Percentiles rank a stretch among this genome's conserved stretches.
Evolutionary conservation across 2,329 filamentous ascomycete species (phyloP).

Genomic region (Alternaria alternata): DNA sequence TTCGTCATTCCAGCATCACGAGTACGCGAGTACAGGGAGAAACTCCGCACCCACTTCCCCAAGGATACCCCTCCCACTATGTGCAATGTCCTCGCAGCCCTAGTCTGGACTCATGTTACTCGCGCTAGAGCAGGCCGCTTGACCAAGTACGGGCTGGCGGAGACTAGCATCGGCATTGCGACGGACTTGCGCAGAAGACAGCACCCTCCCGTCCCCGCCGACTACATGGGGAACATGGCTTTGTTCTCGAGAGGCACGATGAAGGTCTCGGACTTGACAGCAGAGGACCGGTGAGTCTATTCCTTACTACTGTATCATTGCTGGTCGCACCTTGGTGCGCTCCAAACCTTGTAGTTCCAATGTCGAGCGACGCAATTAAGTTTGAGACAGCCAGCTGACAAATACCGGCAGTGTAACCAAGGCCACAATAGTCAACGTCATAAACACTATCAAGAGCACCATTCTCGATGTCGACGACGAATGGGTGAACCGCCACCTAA

Average conservation of each 20-base stretch:
- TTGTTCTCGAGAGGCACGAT: constrained; percentile 40
- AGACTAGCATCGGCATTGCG: constrained; percentile 42
- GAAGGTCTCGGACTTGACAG: constrained; percentile 33
- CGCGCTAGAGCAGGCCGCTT: constrained; percentile 40
- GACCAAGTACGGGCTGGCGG: constrained; percentile 22
- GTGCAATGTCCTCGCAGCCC: constrained; percentile 44
- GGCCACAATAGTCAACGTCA: constrained; percentile 38
- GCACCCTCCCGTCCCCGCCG: constrained; percentile 29
- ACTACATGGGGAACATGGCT: constrained; percentile 47
- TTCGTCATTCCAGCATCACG: constrained; percentile 40
- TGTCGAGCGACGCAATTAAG: constrained; percentile 6
- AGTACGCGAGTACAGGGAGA: constrained; percentile 39
- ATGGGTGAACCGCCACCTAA: constrained; percentile 41
- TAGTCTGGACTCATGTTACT: constrained; percentile 49
- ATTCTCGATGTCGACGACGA: constrained; percentile 42
- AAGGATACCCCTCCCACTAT: constrained; percentile 32
- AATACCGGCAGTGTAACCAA: constrained; percentile 40
- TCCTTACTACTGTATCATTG: constrained; percentile 4
- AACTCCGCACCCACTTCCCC: constrained; percentile 28
- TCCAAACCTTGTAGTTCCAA: constrained; percentile 7
- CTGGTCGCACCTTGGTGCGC: constrained; percentile 15
- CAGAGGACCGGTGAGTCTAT: constrained; percentile 40
- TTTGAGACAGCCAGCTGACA: constrained; percentile 19
- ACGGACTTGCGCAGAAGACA: constrained; percentile 41
- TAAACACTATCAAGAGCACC: constrained; percentile 36